Conservation (phyloP, 2,329 filamentous ascomycete genomes). For the Epichloe scottii region DNA sequence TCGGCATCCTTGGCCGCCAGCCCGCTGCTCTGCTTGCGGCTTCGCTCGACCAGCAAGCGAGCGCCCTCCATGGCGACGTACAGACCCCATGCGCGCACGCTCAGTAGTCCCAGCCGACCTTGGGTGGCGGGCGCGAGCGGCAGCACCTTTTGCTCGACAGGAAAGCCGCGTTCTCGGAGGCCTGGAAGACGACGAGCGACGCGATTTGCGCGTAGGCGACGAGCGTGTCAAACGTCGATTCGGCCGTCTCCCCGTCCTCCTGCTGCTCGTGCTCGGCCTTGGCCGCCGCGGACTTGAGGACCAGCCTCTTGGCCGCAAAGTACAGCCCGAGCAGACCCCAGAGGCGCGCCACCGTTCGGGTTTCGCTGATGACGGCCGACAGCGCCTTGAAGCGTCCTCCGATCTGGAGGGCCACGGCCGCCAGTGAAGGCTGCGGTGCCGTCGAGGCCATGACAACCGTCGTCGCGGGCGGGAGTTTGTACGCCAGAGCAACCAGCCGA, state of each 20-base stretch:
- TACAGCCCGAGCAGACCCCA: constrained; percentile 69
- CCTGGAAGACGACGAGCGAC: constrained; percentile 58
- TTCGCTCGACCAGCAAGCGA: constrained; percentile 41
- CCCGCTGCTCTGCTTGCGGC: constrained; percentile 25
- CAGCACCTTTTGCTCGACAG: constrained; percentile 62
- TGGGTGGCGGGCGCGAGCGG: constrained; percentile 43
- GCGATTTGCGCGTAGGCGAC: constrained; percentile 58
- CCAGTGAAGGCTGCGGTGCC: constrained; percentile 22
- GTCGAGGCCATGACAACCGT: constrained; percentile 31
- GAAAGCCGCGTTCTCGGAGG: constrained; percentile 73
- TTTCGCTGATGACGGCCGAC: constrained; percentile 54
- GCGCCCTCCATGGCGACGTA: constrained; percentile 68
- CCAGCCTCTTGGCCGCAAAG: constrained; percentile 47
- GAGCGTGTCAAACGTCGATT: constrained; percentile 26
- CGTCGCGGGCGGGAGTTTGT: constrained; percentile 36
- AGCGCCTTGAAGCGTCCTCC: constrained; percentile 46
- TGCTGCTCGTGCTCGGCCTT: not conserved
- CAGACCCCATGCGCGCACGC: constrained; percentile 65
- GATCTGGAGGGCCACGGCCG: constrained; percentile 34
- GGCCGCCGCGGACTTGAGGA: constrained; percentile 18
- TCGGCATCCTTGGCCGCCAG: constrained; percentile 21
- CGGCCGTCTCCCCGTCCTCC: constrained; percentile 10
- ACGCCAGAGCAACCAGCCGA: constrained; percentile 38
- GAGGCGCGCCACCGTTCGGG: constrained; percentile 59
- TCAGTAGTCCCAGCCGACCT: constrained; percentile 54